Evolutionary conservation across 2,329 filamentous ascomycete genomes (phyloP), one percentile per base, ranked within the genome.

Genomic region (Penicillium oxalicum): DNA sequence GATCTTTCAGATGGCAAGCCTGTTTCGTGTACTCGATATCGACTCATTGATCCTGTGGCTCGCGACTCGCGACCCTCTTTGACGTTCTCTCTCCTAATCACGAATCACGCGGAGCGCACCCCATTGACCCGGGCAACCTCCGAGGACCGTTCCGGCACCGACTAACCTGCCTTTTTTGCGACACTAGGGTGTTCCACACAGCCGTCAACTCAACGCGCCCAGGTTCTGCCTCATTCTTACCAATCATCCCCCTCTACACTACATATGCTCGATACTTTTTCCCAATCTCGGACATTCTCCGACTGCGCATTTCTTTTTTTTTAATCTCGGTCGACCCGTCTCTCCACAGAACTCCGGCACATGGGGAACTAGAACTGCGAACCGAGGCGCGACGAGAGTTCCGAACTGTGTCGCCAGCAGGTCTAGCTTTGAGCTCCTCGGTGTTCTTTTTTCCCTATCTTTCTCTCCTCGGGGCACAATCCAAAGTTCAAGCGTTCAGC

Each of bases 291-390:
- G 47, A 44, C 50, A 41, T 47, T 50, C 37, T 54, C 51, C 49
- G 53, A 55, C 40, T 26, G 42, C 47, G 33, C 40, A 46, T 34
- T 48, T 50, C 40, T 51, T 33, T 53, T 53, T 52, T 11, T 32
- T 32, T 2, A 32, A 7, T 11, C 29, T 32, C 29, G 7, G 18
- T 32, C 29, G 29, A 46, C 47, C 44, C 50, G 38, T 51, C 45
- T 50, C 55, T 57, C 50, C 57, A 57, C 52, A 55, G 53, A 57
- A 50, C 55, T 54, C 51, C 57, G 44, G 52, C 56, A 56, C 47
- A 60, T 60, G 58, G 58, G 57, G 53, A 54, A 58, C 39, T 60
- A 59, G 54, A 49, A 45, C 50, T 32, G 46, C 41, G 54, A 47
- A 52, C 49, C 51, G 40, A 29, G 50, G 50, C 52, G 56, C 50